A percentile compares a stretch with the other conserved stretches of the same genome.
These are phyloP conservation scores for Narthecium ossifragum DNA, from an alignment of 106 monocot genomes.

Conservation along the genomic window DNA sequence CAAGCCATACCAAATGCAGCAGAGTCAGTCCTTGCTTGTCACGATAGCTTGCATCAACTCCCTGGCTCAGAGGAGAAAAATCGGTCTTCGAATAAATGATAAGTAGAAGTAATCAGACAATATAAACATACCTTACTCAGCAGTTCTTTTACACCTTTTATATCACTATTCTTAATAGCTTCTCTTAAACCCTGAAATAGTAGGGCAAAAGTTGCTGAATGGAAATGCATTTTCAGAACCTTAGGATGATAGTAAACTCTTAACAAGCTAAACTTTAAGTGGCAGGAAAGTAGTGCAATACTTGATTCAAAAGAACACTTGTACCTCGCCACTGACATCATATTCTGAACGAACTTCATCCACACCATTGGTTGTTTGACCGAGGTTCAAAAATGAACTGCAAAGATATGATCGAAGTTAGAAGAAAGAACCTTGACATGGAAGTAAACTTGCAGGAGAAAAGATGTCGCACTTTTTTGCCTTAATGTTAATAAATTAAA, in stretches of 20 bases:
- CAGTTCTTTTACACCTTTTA: slow-evolving; percentile 62
- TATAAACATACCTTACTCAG: slow-evolving; percentile 45
- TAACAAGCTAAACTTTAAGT: neutral
- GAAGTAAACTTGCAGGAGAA: no score
- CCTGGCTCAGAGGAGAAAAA: slow-evolving; percentile 28
- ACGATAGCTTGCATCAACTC: slow-evolving; percentile 87
- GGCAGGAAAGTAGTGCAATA: neutral
- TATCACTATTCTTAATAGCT: slow-evolving; percentile 84
- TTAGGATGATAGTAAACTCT: neutral
- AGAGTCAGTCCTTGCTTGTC: slow-evolving; percentile 88
- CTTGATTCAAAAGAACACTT: neutral
- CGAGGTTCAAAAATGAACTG: slow-evolving; percentile 68
- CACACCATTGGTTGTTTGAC: slow-evolving; percentile 37
- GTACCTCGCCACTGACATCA: slow-evolving; percentile 85
- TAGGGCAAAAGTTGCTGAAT: neutral
- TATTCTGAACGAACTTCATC: slow-evolving; percentile 45
- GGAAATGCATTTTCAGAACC: slow-evolving; percentile 3
- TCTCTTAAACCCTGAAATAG: slow-evolving; percentile 79
- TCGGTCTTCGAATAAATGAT: neutral
- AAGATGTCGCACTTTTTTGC: no score
- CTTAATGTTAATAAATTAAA: no score
- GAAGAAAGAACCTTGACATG: no score
- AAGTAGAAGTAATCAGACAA: neutral
- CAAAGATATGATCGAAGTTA: slow-evolving; percentile 1
- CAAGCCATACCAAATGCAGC: slow-evolving; percentile 70